Evolutionary conservation across 2,329 filamentous ascomycete species (phyloP), one percentile per base, ranked within the genome.

Genomic region (Phaeomoniella chlamydospora): DNA sequence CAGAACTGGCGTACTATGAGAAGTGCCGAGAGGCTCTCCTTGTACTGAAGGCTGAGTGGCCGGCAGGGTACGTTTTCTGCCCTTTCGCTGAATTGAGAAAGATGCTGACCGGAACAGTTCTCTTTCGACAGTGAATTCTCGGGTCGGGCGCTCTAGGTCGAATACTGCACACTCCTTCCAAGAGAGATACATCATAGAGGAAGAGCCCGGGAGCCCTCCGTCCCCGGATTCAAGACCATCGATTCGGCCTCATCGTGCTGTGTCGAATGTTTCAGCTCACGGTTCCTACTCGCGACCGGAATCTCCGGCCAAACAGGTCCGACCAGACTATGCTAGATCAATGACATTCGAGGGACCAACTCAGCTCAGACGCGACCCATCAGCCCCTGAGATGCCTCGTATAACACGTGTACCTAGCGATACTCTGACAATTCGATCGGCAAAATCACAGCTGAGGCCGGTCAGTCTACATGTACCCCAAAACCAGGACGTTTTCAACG

Each of bases 1-100:
- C 84, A 29, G 82, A 96, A 61, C 68, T 96, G 39, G 79, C 81
- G 43, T 94, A 90, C 60, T 82, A 94, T 54, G 88, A 96, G 54
- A 78, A 81, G 41, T 94, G 85, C 54, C 74, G 81, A 37, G 87
- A 94, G 46, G 81, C 92, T 45, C 71, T 96, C 37, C 45, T 78
- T 43, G 72, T 75, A 45, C 56, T 81, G 43, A 80, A 73, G 62
- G 68, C 69, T 46, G 74, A 81, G 42, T 82, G 78, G 77, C 77
- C 77, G 40, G 68, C 65, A 49, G 65, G 62, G 74, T 76, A 57
- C 53, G 66, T 51, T 17, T 34, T 19, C 13, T 17, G 11, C 13
- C 26, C 42, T 9, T 18, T 33, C 15, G 30, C 22, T 5, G 14
- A 14, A 13, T 32, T 16, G 31, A 6, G n/a, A 32, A 6, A 9